Conservation (phyloP, 1,284 basidiomycete genomes). For the Cutaneotrichosporon sp. region DNA sequence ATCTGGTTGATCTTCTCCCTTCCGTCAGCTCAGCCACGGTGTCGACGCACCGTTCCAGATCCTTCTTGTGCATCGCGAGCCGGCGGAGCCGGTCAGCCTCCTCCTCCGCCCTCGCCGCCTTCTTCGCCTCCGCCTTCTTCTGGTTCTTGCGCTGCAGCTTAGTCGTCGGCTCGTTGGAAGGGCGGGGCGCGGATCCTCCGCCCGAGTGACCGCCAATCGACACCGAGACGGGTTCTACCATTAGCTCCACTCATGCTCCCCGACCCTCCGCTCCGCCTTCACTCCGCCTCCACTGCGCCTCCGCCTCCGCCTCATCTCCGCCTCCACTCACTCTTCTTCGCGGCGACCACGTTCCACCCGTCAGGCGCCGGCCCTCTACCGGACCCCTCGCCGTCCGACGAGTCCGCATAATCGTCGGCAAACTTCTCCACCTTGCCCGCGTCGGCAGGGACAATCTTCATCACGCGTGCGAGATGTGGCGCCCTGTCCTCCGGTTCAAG, state of each 20-base stretch:
- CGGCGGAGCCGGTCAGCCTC: conserved; percentile 38
- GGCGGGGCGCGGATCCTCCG: neutral
- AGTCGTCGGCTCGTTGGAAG: conserved; percentile 17
- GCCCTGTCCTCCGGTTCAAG: conserved; percentile 41
- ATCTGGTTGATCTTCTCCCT: conserved; percentile 43
- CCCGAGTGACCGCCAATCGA: conserved; percentile 17
- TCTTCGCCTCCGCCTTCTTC: conserved; percentile 44
- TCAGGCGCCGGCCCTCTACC: conserved; percentile 18
- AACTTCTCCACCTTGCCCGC: conserved; percentile 10
- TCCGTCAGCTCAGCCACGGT: neutral
- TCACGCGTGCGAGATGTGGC: conserved; percentile 37
- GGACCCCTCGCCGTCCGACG: conserved; percentile 5
- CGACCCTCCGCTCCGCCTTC: too few relatives aligned
- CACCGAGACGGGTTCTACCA: conserved; percentile 32
- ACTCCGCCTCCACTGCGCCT: too few relatives aligned
- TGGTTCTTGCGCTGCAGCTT: conserved; percentile 43
- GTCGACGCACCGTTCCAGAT: conserved; percentile 35
- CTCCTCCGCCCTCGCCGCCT: conserved; percentile 34
- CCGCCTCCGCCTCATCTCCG: too few relatives aligned
- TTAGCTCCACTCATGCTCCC: neutral
- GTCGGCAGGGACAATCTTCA: conserved; percentile 28
- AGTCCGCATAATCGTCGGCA: conserved; percentile 28
- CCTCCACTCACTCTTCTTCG: conserved; percentile 38
- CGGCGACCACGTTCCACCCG: conserved; percentile 41
- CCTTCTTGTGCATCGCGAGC: conserved; percentile 36